These are phyloP conservation scores for Ammopiptanthus mongolicus DNA, from an alignment of 306 rosid genomes.

Conservation along the genomic window DNA sequence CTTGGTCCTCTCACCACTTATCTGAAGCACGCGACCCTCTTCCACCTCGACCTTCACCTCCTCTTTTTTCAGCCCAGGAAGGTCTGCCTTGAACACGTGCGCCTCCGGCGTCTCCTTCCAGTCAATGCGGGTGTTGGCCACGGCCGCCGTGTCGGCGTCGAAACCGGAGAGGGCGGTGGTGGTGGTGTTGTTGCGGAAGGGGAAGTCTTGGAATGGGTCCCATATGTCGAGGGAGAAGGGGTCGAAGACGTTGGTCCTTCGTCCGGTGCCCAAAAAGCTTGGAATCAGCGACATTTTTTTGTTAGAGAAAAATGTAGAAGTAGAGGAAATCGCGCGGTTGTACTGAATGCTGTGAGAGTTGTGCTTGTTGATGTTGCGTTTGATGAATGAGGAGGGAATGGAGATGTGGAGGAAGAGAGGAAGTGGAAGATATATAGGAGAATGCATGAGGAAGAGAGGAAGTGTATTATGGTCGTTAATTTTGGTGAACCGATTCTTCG, in stretches of 20 bases:
- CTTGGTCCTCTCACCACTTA: neutral
- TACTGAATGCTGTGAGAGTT: no score
- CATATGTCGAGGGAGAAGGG: slow-evolving; percentile 11
- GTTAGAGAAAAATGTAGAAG: no score
- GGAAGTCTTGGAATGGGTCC: slow-evolving; percentile 10
- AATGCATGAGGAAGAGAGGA: neutral
- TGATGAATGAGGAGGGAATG: neutral
- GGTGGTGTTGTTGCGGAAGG: neutral
- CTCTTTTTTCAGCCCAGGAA: slow-evolving; percentile 2
- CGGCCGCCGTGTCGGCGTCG: neutral
- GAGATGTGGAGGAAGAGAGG: neutral
- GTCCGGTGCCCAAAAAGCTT: neutral
- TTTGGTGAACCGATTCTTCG: neutral
- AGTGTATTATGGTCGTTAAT: neutral
- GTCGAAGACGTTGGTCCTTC: slow-evolving; percentile 1
- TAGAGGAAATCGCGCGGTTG: no score
- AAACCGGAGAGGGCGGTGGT: neutral
- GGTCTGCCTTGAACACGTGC: slow-evolving; percentile 1
- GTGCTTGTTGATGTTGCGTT: neutral
- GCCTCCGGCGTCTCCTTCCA: slow-evolving; percentile 18
- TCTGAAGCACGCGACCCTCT: neutral
- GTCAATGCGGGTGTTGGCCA: neutral
- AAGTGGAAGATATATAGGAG: neutral
- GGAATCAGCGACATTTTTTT: neutral
- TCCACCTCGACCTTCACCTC: slow-evolving; percentile 8